Evolutionary conservation across 2,329 filamentous ascomycete species (phyloP).

Genomic region (Graphilbum sp.): DNA sequence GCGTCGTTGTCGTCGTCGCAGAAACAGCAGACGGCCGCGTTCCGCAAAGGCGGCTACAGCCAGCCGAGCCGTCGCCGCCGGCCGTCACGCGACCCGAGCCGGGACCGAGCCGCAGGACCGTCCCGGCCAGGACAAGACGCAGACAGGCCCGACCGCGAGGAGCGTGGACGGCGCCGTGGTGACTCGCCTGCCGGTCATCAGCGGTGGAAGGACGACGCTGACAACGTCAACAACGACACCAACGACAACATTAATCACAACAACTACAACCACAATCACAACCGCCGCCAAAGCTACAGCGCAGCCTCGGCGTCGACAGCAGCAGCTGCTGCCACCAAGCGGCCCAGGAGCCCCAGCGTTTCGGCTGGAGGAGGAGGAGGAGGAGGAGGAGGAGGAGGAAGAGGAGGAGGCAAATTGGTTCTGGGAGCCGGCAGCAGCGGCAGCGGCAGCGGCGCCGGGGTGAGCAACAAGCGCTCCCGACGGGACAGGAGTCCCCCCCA

Average conservation of each 20-base stretch:
- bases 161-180: too few species aligned
- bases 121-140: too few species aligned
- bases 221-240: not conserved
- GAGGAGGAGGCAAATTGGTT: not conserved
- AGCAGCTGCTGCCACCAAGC: not conserved
- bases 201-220: slow-evolving; percentile 1
- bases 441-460: slow-evolving; percentile 5
- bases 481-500: slow-evolving; percentile 5
- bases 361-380: not conserved
- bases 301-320: not conserved
- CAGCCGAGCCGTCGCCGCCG: too few species aligned
- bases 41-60: too few species aligned
- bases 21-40: too few species aligned
- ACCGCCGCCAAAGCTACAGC: not conserved
- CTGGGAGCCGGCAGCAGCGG: not conserved
- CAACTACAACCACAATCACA: not conserved
- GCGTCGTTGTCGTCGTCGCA: too few species aligned
- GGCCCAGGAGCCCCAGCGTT: not conserved
- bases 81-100: too few species aligned
- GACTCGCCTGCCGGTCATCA: too few species aligned
- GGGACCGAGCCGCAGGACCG: too few species aligned
- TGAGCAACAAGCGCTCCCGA: slow-evolving; percentile 7
- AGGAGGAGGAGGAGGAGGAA: not conserved
- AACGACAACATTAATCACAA: not conserved
- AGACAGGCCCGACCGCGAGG: too few species aligned